Evolutionary conservation across 2,329 filamentous ascomycete genomes (phyloP), one percentile per base, ranked within the genome.

Genomic region (Parastagonospora avenae): DNA sequence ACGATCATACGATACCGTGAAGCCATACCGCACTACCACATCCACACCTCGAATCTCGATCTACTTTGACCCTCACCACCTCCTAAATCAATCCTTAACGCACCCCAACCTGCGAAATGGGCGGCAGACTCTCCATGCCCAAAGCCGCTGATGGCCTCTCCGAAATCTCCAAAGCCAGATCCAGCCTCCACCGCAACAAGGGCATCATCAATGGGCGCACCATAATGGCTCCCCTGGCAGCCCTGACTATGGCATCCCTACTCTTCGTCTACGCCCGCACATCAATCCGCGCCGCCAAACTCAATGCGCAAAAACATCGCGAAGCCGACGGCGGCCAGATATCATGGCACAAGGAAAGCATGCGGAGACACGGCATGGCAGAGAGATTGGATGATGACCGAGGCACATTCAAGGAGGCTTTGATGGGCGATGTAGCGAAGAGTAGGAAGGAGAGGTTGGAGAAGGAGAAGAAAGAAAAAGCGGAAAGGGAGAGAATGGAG

Each of bases 281-380:
- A 8, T 86, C 83, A 19, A 89, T 90, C 55, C 78, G 81, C 53
- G 82, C 85, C 19, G 87, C 87, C 2, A 87, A 88, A 60, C 77
- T 82, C 40, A 88, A 89, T 57, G 86, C 86, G 0, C 79, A 84
- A 59, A 75, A 77, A 54, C 81, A 84, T 46, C 76, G 85, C 41
- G 80, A 84, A 59, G 81, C 80, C 33, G 82, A 85, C 54, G 82
- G 80, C 27, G 83, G 80, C 45, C 81, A 76, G 73, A 82, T 77
- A 55, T 79, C 66, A 64, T 83, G 77, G 79, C 68, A 80, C 44
- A 82, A 83, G 48, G 82, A 85, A 73, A 79, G 73, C 58, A 60
- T 80, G 58, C 74, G 83, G 50, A 66, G 81, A 46, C 82, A 85
- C 71, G 81, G 81, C 10, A 69, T 74, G 45, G 59, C 78, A 46